phyloP scores from a whole-genome alignment of 208 protist species.

The Acanthamoeba royreba region DNA sequence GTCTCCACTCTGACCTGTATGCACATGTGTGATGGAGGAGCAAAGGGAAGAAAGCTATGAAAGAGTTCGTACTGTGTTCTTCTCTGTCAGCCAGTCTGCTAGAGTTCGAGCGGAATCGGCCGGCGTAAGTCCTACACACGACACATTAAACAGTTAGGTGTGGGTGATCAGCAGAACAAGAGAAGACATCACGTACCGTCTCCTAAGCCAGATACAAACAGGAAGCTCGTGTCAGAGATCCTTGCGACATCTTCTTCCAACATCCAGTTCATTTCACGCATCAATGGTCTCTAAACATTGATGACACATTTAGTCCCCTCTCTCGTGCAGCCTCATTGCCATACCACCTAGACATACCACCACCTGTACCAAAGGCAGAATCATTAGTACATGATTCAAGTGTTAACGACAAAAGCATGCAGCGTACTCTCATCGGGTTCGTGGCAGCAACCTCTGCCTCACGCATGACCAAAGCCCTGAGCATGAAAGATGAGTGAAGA shows the following conservation, averaged over 20 bases:
- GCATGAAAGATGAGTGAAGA: no score
- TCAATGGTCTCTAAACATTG: background rate
- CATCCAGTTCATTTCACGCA: background rate
- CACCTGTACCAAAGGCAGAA: background rate
- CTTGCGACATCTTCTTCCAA: background rate
- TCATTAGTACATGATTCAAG: no score
- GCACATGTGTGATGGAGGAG: background rate
- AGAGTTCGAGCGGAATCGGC: background rate
- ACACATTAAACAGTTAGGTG: background rate
- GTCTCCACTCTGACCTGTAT: background rate
- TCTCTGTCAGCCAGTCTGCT: background rate
- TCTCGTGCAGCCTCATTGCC: no score
- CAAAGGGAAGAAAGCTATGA: background rate
- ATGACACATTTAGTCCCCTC: no score
- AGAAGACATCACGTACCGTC: background rate
- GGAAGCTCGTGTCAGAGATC: background rate
- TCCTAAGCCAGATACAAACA: background rate
- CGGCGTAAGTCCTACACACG: background rate
- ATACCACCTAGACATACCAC: no score
- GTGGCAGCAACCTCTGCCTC: background rate
- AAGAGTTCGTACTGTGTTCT: background rate
- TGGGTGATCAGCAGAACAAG: background rate
- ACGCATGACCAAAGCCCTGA: background rate
- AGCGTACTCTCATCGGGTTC: background rate
- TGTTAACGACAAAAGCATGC: background rate